A percentile compares a stretch with the other conserved stretches of the same genome.
Conservation (phyloP, 345 rosid species). For the Brassica juncea region DNA sequence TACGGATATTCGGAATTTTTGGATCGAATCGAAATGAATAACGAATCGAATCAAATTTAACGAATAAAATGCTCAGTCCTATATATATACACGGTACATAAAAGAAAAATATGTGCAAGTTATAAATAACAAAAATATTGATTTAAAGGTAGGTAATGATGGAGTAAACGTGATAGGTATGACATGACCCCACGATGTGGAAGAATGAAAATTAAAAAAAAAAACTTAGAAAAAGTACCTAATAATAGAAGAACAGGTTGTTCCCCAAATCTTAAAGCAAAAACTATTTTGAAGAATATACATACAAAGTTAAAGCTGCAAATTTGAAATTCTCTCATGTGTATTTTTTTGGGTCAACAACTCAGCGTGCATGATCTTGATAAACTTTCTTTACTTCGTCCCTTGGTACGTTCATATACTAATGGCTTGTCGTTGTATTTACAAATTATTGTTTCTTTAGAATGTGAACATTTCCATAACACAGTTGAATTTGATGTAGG, state of each 20-base stretch:
- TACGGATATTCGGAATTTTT: no score
- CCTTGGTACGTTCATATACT: not conserved
- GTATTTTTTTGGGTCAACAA: constrained; percentile 7
- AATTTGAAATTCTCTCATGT: constrained; percentile 18
- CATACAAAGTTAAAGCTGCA: constrained; percentile 37
- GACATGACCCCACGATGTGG: constrained; percentile 48
- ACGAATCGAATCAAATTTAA: no score
- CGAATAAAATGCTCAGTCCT: no score
- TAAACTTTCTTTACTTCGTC: not conserved
- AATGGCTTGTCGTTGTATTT: not conserved
- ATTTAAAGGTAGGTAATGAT: constrained; percentile 7
- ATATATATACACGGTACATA: no score
- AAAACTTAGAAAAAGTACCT: constrained; percentile 35
- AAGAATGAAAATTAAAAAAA: constrained; percentile 28
- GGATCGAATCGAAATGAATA: no score
- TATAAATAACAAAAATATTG: not conserved
- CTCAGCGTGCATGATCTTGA: constrained; percentile 26
- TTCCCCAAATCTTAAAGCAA: constrained; percentile 45
- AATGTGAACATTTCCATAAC: not conserved
- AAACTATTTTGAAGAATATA: constrained; percentile 32
- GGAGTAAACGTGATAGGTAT: constrained; percentile 20
- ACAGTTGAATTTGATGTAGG: not conserved
- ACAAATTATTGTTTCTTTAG: not conserved
- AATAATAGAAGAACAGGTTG: constrained; percentile 48
- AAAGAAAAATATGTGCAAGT: no score